These are phyloP conservation scores for Podila clonocystis DNA, from an alignment of 192 early-diverging fungal genomes.

Conservation along the genomic window DNA sequence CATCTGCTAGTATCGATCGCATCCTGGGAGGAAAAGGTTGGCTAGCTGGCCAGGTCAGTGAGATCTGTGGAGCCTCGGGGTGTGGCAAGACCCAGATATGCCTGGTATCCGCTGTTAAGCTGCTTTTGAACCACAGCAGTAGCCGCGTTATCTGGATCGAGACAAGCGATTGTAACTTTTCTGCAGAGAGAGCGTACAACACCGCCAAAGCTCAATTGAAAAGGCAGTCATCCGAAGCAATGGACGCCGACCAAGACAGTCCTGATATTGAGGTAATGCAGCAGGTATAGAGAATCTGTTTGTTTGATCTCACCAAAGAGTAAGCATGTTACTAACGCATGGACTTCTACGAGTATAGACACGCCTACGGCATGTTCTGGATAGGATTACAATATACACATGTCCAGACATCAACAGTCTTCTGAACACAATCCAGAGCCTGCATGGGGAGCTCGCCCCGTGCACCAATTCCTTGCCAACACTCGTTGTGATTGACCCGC, in stretches of 20 bases:
- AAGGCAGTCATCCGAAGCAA: not conserved
- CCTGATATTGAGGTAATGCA: not conserved
- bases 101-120: constrained; percentile 9
- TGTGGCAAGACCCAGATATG: constrained; percentile 34
- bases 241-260: not conserved
- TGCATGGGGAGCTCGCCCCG: not conserved
- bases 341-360: not conserved
- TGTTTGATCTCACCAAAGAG: not conserved
- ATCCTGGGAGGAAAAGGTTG: constrained; percentile 31
- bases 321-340: too few relatives aligned
- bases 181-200: constrained; percentile 18
- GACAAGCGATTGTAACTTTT: constrained; percentile 25
- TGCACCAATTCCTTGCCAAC: not conserved
- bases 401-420: constrained; percentile 38
- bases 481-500: constrained; percentile 23
- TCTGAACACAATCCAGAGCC: constrained; percentile 6
- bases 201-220: not conserved
- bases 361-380: constrained; percentile 1
- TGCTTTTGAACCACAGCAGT: constrained; percentile 6
- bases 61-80: constrained; percentile 21
- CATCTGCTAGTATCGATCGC: constrained; percentile 10
- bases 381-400: constrained; percentile 21
- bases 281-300: not conserved
- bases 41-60: constrained; percentile 26
- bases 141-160: constrained; percentile 35